Conservation (phyloP, 2,329 filamentous ascomycete genomes). For the Fusarium fracticaudum region DNA sequence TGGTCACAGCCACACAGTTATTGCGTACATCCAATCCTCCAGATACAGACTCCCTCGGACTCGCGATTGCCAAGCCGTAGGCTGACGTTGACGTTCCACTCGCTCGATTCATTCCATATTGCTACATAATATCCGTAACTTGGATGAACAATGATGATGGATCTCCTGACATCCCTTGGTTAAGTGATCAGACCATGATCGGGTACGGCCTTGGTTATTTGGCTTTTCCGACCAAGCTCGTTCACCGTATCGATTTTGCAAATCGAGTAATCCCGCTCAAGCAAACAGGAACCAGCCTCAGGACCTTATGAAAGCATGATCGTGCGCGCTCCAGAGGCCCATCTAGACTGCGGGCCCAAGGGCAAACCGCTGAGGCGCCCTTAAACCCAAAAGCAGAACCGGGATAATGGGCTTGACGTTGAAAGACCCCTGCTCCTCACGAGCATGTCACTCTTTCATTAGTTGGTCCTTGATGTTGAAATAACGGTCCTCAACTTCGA, state of each 20-base stretch:
- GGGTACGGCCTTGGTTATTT: constrained; percentile 12
- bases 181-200: constrained; percentile 13
- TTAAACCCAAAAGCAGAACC: constrained; percentile 19
- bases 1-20: constrained; percentile 38
- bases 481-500: constrained; percentile 13
- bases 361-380: constrained; percentile 12
- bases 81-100: constrained; percentile 40
- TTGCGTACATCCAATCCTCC: constrained; percentile 20
- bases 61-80: constrained; percentile 36
- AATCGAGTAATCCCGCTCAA: not conserved
- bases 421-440: constrained; percentile 15
- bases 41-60: constrained; percentile 4
- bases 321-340: constrained; percentile 12
- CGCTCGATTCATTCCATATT: constrained; percentile 8
- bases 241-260: not conserved
- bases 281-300: constrained; percentile 7
- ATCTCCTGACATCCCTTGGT: constrained; percentile 2
- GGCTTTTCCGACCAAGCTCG: constrained; percentile 15
- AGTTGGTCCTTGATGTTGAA: not conserved
- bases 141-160: not conserved
- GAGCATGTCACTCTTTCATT: constrained; percentile 5
- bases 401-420: constrained; percentile 17
- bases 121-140: not conserved
- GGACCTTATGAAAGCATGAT: constrained; percentile 4
- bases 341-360: constrained; percentile 17